Evolutionary conservation across 1,284 basidiomycete species (phyloP), one percentile per base, ranked within the genome.

Genomic region (Naganishia albida): DNA sequence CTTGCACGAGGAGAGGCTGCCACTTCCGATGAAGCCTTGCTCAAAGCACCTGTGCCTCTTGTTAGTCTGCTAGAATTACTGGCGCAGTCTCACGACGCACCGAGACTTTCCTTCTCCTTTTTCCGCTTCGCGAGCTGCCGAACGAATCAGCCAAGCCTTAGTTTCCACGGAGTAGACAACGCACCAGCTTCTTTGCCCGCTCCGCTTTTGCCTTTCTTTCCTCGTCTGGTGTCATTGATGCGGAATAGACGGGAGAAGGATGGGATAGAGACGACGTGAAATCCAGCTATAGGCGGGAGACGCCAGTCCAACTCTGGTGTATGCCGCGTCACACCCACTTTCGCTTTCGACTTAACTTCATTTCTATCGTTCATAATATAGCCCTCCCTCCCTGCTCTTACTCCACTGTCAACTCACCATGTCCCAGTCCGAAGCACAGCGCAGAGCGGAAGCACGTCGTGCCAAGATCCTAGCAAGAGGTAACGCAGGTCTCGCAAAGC

Each of bases 381-480:
- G n/a, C 8, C 18, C 20, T 20, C 13, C 6, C 34, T 53, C 10
- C 7, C 18, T 38, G 13, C 13, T n/a, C n/a, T n/a, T 38, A 20
- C 13, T 28, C 0, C n/a, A 34, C 51, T 38, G n/a, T 34, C 23
- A 53, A 15, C 20, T 20, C 46, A 73, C 28, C 59, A 75, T 73
- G 72, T 62, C 72, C 7, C 51, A 38, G 34, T 34, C 51, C 18
- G 71, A 70, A 50, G 67, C 71, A 26, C 72, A 74, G 20, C 67
- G 68, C n/a, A 69, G 77, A 48, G 78, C 78, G 18, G 79, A 78
- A 3, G 77, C 79, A 39, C 72, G 79, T 20, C 75, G 75, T 46
- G 79, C 79, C 18, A 80, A 79, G 67, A 79, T 79, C 68, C 74
- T 78, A 16, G 79, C 79, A 16, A 70, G 78, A 49, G 78, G 78